Base-by-base conservation (phyloP, 306 rosid genomes). In the Cercis canadensis region DNA sequence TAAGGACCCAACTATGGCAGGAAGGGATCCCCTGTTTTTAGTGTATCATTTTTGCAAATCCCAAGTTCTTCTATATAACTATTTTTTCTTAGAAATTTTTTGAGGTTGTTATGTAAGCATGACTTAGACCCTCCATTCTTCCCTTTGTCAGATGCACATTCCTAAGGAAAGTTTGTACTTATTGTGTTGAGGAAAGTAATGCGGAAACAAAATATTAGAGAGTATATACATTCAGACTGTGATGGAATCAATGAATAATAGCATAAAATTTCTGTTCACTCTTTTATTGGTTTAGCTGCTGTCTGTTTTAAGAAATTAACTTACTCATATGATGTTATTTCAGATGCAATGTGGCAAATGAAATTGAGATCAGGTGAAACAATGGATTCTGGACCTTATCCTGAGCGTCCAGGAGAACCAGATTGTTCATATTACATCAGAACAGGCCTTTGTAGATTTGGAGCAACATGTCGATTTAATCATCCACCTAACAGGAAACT, bases 261-360 rank as follows among this genome's bases (percentile, higher is more conserved):
- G 43, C 43, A 37, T 54, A 24, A 24, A 24, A 24, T 32, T 66
- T 39, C 21, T 19, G 33, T 55, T 68, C 21, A n/a, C 67, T 81
- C 15, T 44, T 40, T 65, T 78, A 44, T 55, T 13, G 32, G 33
- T 8, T 45, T 14, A 8, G 8, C 16, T 45, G 70, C 41, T 79
- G 56, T 29, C 53, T 58, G 39, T 44, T 62, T 40, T 58, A 15
- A 76, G 75, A 65, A 19, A 16, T 32, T 66, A n/a, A 75, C 60
- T 53, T 72, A 64, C 69, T 39, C 29, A 33, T 63, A 40, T 63
- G 69, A 31, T 79, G 82, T 47, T 77, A 32, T 82, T 82, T 64
- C 88, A 93, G 98, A 90, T 84, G 97, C 90, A 79, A 74, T 90
- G 85, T 93, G 98, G 98, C 98, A 69, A 81, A 85, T 93, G 93